Base-by-base conservation (phyloP, 2,329 filamentous ascomycete species). In the Talaromyces albobiverticillius region DNA sequence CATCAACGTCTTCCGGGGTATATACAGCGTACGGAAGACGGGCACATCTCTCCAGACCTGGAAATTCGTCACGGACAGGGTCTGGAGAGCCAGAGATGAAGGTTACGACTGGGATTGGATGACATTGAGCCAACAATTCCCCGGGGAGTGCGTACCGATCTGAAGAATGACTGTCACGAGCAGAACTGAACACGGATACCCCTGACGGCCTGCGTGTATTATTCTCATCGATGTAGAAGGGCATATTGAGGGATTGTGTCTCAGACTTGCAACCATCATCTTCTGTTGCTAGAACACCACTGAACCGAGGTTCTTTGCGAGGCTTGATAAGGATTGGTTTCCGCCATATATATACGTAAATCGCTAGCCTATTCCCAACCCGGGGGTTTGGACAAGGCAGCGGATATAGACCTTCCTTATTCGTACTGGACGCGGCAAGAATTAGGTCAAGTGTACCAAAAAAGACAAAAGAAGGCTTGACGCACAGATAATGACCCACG, bases 41-140 rank as follows among this genome's bases (percentile, higher is more conserved):
- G 62, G 60, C 2, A 69, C 65, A 4, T 57, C 61, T 13, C 47
- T 64, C 32, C 56, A 62, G 26, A 67, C 64, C 26, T 59, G 52
- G 23, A 43, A 29, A 10, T 69, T 69, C 25, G 60, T 64, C 25
- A 49, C 63, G 25, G 52, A 66, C 34, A 54, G 62, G 46, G 64
- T 69, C 11, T 69, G 65, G 66, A 49, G 54, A 16, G 66, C 64
- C 3, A 61, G 62, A 26, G 64, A 69, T 47, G 48, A 46, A 3
- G 63, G 62, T 0, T 26, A 46, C 8, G 58, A 61, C 14, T 69
- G 65, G 65, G 64, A 64, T 38, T 69, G 66, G 67, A 67, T 67
- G 65, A 34, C 31, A 4, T 34, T 34, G 31, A 34, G 31, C 31
- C 31, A 34, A 34, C 8, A 34, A 34, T 34, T 34, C 13, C 31